Evolutionary conservation across 2,329 filamentous ascomycete genomes (phyloP), one percentile per base, ranked within the genome.

Genomic region (Cytospora schulzeri): DNA sequence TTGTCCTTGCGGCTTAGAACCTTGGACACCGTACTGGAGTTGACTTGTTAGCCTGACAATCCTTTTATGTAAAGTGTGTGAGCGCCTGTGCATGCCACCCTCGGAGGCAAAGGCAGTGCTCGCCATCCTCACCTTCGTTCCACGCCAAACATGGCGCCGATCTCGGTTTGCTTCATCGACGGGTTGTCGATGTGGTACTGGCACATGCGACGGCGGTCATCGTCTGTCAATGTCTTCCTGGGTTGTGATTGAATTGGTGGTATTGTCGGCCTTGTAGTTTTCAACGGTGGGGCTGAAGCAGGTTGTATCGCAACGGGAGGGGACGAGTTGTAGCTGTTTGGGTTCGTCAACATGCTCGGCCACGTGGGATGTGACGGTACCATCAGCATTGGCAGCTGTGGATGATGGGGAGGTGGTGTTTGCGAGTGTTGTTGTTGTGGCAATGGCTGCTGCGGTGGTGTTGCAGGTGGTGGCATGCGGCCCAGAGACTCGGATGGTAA

Each of bases 1-100:
- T 96, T 95, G 68, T 99, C 95, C 79, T 94, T 96, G 73, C 97
- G 90, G 61, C 94, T 89, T 69, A 99, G 78, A 62, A 98, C 95
- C 76, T 99, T 99, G 62, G 95, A 99, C n/a, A 99, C 95, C 57
- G 95, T 99, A 80, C 95, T 99, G 76, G 63, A 72, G 50, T 57
- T 62, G 35, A 33, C 9, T 33, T 9, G 28, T 62, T 50, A 62
- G 59, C 52, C 6, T 31, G 17, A 4, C 35, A n/a, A 14, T 53
- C 33, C 15, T n/a, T 24, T 6, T 45, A 26, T 53, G 4, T 29
- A 11, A 35, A 26, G 17, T 22, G 5, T 50, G 15, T 22, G 11
- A 9, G 41, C 28, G 17, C 38, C 9, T n/a, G 29, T 33, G 22
- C 14, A 29, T 26, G 22, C 22, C 7, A 28, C 19, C 51, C 31